Evolutionary conservation across 1,284 basidiomycete species (phyloP), one percentile per base, ranked within the genome.

Genomic region (Heterobasidion annosum): DNA sequence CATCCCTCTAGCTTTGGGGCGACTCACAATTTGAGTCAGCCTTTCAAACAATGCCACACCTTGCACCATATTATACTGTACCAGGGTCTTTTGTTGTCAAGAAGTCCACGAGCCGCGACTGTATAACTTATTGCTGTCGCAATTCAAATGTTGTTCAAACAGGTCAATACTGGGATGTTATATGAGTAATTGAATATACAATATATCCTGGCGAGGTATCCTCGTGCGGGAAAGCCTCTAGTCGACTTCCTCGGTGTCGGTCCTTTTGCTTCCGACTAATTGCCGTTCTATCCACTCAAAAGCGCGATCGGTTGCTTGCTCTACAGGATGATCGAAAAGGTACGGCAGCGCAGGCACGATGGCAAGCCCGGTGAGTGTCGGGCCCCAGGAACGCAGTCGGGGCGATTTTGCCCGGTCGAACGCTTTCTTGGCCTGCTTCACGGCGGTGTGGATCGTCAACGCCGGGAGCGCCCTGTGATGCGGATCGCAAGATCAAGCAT

Each of bases 381-480:
- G 93, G 15, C 91, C 93, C 85, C 91, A 92, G 2, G 80, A 73
- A 63, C 77, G 83, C 43, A 93, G 61, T 44, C 83, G 76, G 2
- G 78, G 74, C 62, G 81, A 90, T 55, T 77, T 70, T 19, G 74
- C 76, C 60, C 85, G 85, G 37, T 73, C 75, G 65, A 93, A 92
- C 3, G 82, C 78, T 61, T 84, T 88, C 62, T 85, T 85, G 3
- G 89, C 81, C 63, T 93, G 86, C 50, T 78, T 79, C 42, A 95
- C 92, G 8, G 88, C 82, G 0, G 89, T 90, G 67, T 93, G 91
- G 56, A 93, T 93, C 0, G 91, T 93, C 61, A 91, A 79, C 2
- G 84, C 87, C 15, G 86, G 85, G 32, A 88, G 75, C 6, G 81
- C 86, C 86, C 86, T 89, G 60, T 32, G 53, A 37, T 18, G 10